phyloP scores from a whole-genome alignment of 306 rosid species.

The Begonia fuchsioides region DNA sequence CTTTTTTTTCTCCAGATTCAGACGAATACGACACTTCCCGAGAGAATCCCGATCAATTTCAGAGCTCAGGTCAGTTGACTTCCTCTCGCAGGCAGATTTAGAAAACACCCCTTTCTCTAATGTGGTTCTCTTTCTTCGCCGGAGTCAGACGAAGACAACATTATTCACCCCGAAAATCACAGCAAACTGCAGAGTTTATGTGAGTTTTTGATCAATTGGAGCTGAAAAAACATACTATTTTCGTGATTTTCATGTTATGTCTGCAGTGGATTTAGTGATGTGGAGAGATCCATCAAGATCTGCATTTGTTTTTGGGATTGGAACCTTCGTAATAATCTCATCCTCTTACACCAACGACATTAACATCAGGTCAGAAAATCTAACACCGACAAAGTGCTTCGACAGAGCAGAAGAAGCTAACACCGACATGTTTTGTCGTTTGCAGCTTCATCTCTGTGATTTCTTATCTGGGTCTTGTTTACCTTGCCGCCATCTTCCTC shows the following conservation, averaged over 20 bases:
- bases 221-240: neutral
- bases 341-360: constrained; percentile 70
- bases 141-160: constrained; percentile 14
- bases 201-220: constrained; percentile 12
- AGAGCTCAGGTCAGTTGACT: too few species aligned
- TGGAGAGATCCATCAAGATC: constrained; percentile 91
- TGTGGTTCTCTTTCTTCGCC: constrained; percentile 16
- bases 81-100: too few species aligned
- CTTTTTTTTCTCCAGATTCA: constrained; percentile 18
- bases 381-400: neutral
- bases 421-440: neutral
- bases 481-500: constrained; percentile 66
- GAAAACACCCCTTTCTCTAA: too few species aligned
- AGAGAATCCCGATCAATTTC: too few species aligned
- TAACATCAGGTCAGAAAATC: constrained; percentile 45
- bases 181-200: constrained; percentile 74
- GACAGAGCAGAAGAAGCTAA: neutral
- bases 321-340: constrained; percentile 59
- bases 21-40: constrained; percentile 1
- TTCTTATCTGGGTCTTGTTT: constrained; percentile 61
- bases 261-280: constrained; percentile 71
- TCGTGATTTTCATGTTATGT: neutral
- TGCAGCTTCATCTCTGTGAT: constrained; percentile 73
- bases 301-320: constrained; percentile 64
- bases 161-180: constrained; percentile 43